These are phyloP conservation scores for Verticillium isaacii DNA, from an alignment of 2,329 filamentous ascomycete species.

Conservation along the genomic window DNA sequence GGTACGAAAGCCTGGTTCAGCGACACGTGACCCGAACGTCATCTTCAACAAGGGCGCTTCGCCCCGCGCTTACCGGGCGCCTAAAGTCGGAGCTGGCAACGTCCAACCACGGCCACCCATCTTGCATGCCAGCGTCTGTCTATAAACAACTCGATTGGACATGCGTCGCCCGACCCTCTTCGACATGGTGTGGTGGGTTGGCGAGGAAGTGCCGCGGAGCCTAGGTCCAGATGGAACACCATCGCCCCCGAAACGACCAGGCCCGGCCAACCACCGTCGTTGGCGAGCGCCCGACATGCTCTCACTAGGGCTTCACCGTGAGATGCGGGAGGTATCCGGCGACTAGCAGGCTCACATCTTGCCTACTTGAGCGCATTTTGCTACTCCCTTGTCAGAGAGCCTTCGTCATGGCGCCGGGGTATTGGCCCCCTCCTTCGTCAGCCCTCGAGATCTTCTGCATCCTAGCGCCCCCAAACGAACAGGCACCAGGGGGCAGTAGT, in stretches of 20 bases:
- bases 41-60: background rate
- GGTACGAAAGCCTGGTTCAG: background rate
- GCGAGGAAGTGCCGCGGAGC: constrained; percentile 8
- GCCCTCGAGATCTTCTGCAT: background rate
- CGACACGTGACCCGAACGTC: background rate
- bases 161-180: background rate
- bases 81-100: background rate
- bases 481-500: background rate
- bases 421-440: background rate
- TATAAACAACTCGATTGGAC: constrained; percentile 3
- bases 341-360: background rate
- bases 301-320: background rate
- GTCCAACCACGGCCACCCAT: background rate
- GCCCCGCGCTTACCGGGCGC: background rate
- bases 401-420: background rate
- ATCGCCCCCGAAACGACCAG: constrained; percentile 10
- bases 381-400: background rate
- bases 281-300: constrained; percentile 7
- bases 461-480: background rate
- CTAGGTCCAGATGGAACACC: constrained; percentile 6
- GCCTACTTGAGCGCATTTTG: background rate
- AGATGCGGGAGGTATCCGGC: background rate
- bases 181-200: constrained; percentile 4
- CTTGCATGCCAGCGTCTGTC: background rate
- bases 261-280: constrained; percentile 7